Conservation (phyloP, 306 rosid species). For the Castanea crenata region DNA sequence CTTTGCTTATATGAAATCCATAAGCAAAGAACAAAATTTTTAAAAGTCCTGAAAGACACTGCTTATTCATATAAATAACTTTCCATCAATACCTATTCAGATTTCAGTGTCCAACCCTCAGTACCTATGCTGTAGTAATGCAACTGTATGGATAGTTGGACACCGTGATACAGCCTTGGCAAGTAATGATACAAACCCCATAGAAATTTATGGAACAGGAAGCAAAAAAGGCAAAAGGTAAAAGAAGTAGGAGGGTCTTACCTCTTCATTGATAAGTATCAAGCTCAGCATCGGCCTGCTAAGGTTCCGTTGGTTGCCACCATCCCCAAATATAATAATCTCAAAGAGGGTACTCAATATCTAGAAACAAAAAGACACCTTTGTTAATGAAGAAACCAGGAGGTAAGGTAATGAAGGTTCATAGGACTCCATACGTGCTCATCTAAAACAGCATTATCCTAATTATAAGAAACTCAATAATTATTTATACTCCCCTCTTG, state of each 20-base stretch:
- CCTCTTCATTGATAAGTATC: conserved; percentile 85
- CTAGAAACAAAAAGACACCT: conserved; percentile 32
- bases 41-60: too few species aligned
- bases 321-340: conserved; percentile 78
- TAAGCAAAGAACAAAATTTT: too few species aligned
- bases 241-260: conserved; percentile 16
- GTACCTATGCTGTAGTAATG: not conserved
- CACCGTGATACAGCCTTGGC: too few species aligned
- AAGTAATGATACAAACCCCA: conserved; percentile 8
- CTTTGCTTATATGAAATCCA: too few species aligned
- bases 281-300: conserved; percentile 87
- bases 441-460: too few species aligned
- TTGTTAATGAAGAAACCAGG: not conserved
- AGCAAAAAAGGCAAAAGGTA: not conserved
- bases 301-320: conserved; percentile 84
- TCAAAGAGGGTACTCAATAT: conserved; percentile 77
- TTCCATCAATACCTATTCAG: too few species aligned
- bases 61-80: too few species aligned
- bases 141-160: too few species aligned
- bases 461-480: too few species aligned
- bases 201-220: not conserved
- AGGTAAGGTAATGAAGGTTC: not conserved
- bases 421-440: too few species aligned
- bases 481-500: too few species aligned
- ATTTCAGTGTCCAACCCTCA: too few species aligned